Evolutionary conservation across 2,329 filamentous ascomycete genomes (phyloP).

Genomic region (Zasmidium citrigriseum): DNA sequence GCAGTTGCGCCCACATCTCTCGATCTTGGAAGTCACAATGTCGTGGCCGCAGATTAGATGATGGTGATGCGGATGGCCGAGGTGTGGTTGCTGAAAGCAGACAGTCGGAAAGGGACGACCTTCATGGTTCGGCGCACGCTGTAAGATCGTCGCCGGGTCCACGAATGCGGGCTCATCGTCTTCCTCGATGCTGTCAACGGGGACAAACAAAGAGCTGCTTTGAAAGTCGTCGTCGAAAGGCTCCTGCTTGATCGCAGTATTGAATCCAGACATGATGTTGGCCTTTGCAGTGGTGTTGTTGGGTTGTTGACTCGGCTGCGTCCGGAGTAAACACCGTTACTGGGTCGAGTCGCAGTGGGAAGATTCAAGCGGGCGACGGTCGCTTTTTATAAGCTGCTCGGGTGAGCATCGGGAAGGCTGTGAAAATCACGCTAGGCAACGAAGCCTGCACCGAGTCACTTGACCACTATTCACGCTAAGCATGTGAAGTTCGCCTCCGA

Average conservation of each 20-base stretch:
- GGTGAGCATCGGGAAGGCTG: too few relatives aligned
- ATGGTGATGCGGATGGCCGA: constrained; percentile 1
- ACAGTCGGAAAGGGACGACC: neutral
- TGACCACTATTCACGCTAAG: neutral
- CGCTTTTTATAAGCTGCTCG: too few relatives aligned
- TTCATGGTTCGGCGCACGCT: neutral
- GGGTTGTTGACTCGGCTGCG: neutral
- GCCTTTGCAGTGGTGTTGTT: neutral
- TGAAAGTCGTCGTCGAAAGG: neutral
- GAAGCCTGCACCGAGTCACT: neutral
- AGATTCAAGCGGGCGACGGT: neutral
- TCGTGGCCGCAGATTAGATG: constrained; percentile 2
- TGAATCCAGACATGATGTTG: neutral
- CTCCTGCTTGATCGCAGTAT: neutral
- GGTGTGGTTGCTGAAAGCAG: neutral
- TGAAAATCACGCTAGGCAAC: neutral
- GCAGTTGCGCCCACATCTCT: neutral
- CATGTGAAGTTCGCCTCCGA: neutral
- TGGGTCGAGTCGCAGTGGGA: neutral
- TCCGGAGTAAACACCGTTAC: neutral
- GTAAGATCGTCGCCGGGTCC: neutral
- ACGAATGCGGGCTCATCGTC: neutral
- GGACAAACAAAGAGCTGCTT: neutral
- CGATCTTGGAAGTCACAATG: neutral
- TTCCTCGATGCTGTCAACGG: too few relatives aligned